phyloP scores from a whole-genome alignment of 2,329 filamentous ascomycete species.

The Massarina eburnea region DNA sequence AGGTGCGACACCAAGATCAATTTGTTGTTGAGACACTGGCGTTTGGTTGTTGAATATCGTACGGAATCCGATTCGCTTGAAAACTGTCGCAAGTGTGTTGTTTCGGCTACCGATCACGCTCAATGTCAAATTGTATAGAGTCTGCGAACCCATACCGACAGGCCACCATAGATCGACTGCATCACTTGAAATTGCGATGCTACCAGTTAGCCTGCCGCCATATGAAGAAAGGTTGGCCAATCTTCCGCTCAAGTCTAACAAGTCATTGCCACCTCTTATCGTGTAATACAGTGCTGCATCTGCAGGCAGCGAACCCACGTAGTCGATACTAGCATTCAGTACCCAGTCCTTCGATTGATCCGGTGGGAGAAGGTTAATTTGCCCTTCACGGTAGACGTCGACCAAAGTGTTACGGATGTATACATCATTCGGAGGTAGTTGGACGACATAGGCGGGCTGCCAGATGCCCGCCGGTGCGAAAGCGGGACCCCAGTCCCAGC shows the following conservation, averaged over 20 bases:
- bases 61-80: constrained; percentile 61
- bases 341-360: constrained; percentile 61
- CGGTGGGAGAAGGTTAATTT: constrained; percentile 60
- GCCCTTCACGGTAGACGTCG: constrained; percentile 61
- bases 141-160: constrained; percentile 57
- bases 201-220: constrained; percentile 52
- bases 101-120: constrained; percentile 45
- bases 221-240: constrained; percentile 46
- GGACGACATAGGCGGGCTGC: constrained; percentile 60
- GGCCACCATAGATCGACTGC: constrained; percentile 64
- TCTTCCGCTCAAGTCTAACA: constrained; percentile 40
- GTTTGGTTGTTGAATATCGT: constrained; percentile 63
- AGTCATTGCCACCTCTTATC: constrained; percentile 49
- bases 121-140: constrained; percentile 59
- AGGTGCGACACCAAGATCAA: constrained; percentile 57
- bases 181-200: constrained; percentile 45
- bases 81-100: constrained; percentile 47
- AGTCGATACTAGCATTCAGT: constrained; percentile 63
- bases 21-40: constrained; percentile 56
- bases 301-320: constrained; percentile 51
- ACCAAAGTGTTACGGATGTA: constrained; percentile 57
- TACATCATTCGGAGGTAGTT: constrained; percentile 48
- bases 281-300: constrained; percentile 50
- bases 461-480: constrained; percentile 66
- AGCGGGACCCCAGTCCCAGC: constrained; percentile 63